Percentiles rank a stretch among this genome's conserved stretches.
Conservation (phyloP, 306 rosid genomes). For the Senna tora region DNA sequence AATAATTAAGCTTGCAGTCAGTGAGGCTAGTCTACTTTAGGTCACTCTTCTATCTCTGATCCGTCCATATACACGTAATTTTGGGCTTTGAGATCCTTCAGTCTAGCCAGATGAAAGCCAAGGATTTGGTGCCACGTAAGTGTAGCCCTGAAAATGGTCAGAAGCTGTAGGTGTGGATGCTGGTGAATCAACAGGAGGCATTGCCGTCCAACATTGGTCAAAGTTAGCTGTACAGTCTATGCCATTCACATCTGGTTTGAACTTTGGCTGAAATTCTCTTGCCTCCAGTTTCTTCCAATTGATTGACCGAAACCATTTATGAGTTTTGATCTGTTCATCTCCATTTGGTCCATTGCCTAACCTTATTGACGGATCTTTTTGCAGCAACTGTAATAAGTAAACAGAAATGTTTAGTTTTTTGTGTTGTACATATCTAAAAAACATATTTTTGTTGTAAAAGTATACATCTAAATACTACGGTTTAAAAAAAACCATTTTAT, state of each 20-base stretch:
- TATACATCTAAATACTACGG: background rate
- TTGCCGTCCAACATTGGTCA: constrained; percentile 88
- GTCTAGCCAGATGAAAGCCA: constrained; percentile 76
- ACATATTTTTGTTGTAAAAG: background rate
- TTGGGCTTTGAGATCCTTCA: constrained; percentile 31
- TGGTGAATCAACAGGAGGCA: constrained; percentile 90
- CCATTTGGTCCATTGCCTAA: constrained; percentile 85
- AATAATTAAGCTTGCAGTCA: constrained; percentile 29
- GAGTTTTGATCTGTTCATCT: constrained; percentile 71
- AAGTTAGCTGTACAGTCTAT: constrained; percentile 87
- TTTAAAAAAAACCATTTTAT: background rate
- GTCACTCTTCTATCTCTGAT: constrained; percentile 30
- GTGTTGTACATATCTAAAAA: background rate
- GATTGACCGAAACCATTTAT: constrained; percentile 81
- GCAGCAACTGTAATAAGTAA: constrained; percentile 64
- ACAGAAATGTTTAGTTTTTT: constrained; percentile 31
- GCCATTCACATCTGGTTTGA: constrained; percentile 86
- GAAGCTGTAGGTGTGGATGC: constrained; percentile 86
- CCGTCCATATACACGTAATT: constrained; percentile 2
- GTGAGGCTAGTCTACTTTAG: constrained; percentile 28
- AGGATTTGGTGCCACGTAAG: constrained; percentile 80
- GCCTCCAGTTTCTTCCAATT: constrained; percentile 94
- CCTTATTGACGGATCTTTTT: constrained; percentile 82
- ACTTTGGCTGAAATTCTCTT: constrained; percentile 76
- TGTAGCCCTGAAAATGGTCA: constrained; percentile 87